Conservation (phyloP, 768 basidiomycete genomes). For the Coprinellus aureogranulatus region DNA sequence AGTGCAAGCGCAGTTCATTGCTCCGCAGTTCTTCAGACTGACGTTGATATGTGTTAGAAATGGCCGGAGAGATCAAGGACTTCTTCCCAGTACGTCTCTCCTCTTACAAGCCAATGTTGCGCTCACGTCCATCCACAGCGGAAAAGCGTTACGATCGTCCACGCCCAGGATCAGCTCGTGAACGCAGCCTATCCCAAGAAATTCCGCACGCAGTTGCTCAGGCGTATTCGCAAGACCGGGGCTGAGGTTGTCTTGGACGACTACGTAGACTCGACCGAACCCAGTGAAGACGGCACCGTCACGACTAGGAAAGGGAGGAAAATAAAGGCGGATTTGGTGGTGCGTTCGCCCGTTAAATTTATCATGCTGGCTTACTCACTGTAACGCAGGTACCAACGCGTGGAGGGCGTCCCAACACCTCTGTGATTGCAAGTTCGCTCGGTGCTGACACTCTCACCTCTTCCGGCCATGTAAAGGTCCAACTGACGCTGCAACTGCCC, state of each 20-base stretch:
- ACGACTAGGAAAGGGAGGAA: conserved; percentile 44
- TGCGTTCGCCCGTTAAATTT: conserved; percentile 25
- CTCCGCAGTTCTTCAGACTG: conserved; percentile 5
- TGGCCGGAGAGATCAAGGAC: conserved; percentile 25
- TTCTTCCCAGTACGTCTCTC: conserved; percentile 19
- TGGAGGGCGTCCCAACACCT: conserved; percentile 49
- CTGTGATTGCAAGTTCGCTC: conserved; percentile 43
- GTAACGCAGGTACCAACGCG: conserved; percentile 29
- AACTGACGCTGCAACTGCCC: conserved; percentile 53
- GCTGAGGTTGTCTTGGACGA: conserved; percentile 50
- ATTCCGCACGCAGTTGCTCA: conserved; percentile 42
- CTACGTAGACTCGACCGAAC: conserved; percentile 39
- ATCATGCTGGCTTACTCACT: neutral
- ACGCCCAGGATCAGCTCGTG: conserved; percentile 44
- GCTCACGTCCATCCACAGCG: conserved; percentile 17
- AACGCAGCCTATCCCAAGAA: conserved; percentile 50
- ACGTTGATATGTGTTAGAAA: conserved; percentile 11
- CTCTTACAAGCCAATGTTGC: neutral
- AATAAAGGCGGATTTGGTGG: conserved; percentile 52
- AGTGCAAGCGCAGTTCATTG: neutral
- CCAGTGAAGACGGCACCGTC: conserved; percentile 30
- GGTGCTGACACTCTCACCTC: conserved; percentile 35
- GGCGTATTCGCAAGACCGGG: conserved; percentile 35
- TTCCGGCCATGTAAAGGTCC: conserved; percentile 47
- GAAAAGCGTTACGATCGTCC: conserved; percentile 56